Percentiles rank a stretch among this genome's conserved stretches.
These are phyloP conservation scores for Fusarium albidum DNA, from an alignment of 2,329 filamentous ascomycete species.

Conservation along the genomic window DNA sequence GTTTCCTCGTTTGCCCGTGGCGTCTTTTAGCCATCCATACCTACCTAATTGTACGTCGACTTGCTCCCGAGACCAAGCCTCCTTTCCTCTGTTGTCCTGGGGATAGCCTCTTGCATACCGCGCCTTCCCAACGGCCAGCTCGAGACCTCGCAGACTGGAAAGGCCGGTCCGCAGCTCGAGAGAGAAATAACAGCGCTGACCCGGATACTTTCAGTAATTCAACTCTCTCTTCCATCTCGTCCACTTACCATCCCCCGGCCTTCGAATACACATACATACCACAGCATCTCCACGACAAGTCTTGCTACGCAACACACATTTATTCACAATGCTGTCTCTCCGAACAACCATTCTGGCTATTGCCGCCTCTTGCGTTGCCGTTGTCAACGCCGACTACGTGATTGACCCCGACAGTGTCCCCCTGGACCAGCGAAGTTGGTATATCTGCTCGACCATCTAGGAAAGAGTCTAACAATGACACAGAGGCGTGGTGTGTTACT, in stretches of 20 bases:
- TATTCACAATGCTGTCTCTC: conserved; percentile 61
- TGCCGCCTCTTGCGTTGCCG: conserved; percentile 58
- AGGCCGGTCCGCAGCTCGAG: conserved; percentile 1
- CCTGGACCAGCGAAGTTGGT: conserved; percentile 60
- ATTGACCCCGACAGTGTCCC: conserved; percentile 71
- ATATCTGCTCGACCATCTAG: background rate
- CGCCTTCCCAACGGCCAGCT: conserved; percentile 12
- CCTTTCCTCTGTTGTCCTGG: conserved; percentile 24
- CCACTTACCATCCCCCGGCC: conserved; percentile 16
- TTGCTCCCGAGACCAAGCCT: conserved; percentile 1
- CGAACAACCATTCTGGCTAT: conserved; percentile 62
- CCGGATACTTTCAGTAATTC: conserved; percentile 8
- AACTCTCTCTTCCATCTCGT: conserved; percentile 16
- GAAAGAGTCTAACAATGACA: conserved; percentile 28
- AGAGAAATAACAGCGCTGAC: conserved; percentile 24
- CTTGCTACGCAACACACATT: conserved; percentile 7
- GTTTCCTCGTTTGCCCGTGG: background rate
- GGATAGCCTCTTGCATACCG: conserved; percentile 24
- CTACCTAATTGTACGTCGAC: conserved; percentile 23
- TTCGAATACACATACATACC: conserved; percentile 19
- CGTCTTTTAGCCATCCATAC: background rate
- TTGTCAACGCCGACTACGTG: conserved; percentile 63
- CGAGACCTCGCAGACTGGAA: conserved; percentile 7
- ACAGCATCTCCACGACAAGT: conserved; percentile 12
- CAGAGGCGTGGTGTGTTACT: conserved; percentile 71